Evolutionary conservation across 176 grass and related monocot genomes (phyloP).

Genomic region (Triticum turgidum): DNA sequence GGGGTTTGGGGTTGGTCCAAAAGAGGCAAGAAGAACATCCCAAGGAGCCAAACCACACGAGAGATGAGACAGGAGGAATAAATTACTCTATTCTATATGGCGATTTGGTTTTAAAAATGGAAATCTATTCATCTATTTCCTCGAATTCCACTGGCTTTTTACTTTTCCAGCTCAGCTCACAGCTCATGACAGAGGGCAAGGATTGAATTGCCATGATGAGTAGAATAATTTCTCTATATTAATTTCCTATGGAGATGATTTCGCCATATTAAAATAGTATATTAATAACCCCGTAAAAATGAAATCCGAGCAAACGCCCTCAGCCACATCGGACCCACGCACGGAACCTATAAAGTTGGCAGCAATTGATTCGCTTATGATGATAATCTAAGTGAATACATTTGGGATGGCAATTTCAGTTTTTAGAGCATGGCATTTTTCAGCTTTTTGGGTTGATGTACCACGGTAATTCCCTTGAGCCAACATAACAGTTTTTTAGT

Average conservation of each 20-base stretch:
- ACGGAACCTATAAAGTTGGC: no score
- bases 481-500: no score
- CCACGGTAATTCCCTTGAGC: no score
- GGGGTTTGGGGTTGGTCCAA: conserved; percentile 40
- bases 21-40: conserved; percentile 42
- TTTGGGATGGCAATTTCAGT: no score
- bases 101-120: background rate
- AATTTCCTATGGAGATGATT: background rate
- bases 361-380: no score
- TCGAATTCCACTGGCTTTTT: background rate
- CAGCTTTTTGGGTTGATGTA: no score
- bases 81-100: background rate
- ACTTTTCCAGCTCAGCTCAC: conserved; percentile 13
- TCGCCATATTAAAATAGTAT: background rate
- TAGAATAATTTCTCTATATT: background rate
- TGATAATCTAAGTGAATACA: no score
- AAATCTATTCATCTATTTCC: background rate
- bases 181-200: background rate
- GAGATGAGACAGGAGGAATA: background rate
- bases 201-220: background rate
- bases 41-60: conserved; percentile 36
- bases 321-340: no score
- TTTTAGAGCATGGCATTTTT: no score
- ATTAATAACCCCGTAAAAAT: no score
- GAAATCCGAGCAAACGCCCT: no score